Percentiles rank a stretch among this genome's conserved stretches.
These are phyloP conservation scores for Bondarzewia mesenterica DNA, from an alignment of 1,284 basidiomycete species.

Conservation along the genomic window DNA sequence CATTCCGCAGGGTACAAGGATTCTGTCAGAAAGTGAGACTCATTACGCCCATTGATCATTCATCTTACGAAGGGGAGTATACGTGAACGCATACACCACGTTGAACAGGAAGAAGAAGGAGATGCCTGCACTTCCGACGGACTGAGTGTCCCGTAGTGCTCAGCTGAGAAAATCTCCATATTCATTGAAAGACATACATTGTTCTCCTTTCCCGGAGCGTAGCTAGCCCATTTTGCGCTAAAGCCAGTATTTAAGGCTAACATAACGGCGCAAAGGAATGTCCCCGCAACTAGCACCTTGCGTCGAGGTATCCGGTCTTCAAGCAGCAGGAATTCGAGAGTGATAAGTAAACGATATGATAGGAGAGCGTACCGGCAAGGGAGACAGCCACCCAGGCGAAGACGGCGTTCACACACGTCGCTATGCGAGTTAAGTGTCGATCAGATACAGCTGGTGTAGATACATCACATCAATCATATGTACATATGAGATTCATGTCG, in stretches of 20 bases:
- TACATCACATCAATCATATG: neutral
- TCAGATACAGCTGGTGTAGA: neutral
- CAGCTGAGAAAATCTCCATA: too few species aligned
- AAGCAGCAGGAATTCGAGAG: too few species aligned
- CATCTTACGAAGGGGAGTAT: constrained; percentile 6
- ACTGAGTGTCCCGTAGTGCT: constrained; percentile 11
- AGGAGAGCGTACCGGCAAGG: constrained; percentile 9
- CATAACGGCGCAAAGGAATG: constrained; percentile 16
- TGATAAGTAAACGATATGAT: neutral
- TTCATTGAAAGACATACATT: constrained; percentile 5
- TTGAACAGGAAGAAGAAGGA: constrained; percentile 15
- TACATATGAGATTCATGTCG: constrained; percentile 27
- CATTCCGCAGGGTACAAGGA: constrained; percentile 29
- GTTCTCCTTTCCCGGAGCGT: constrained; percentile 7
- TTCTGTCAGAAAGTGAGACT: constrained; percentile 14
- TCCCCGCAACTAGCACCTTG: constrained; percentile 19
- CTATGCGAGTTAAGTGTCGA: neutral
- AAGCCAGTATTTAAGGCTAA: constrained; percentile 21
- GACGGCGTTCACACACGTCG: constrained; percentile 5
- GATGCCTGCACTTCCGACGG: constrained; percentile 21
- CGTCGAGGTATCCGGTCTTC: constrained; percentile 18
- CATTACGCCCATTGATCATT: neutral
- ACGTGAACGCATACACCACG: constrained; percentile 13
- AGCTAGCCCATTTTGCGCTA: constrained; percentile 18
- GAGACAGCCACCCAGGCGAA: constrained; percentile 21